Evolutionary conservation across 2,329 filamentous ascomycete species (phyloP).

Genomic region (Colletotrichum destructivum): DNA sequence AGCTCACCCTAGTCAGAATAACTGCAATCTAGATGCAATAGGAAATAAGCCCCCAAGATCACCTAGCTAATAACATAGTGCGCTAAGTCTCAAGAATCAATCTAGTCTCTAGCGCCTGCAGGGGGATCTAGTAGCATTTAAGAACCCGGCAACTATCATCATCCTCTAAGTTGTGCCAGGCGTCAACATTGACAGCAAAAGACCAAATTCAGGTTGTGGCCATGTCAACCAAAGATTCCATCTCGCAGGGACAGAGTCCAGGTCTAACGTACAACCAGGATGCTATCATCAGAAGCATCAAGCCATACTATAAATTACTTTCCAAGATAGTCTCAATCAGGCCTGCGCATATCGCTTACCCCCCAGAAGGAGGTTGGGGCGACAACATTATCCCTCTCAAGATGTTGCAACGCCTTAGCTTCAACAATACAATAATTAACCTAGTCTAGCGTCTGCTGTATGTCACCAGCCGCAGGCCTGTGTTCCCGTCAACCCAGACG

Average conservation of each 20-base stretch:
- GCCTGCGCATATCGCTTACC: background rate
- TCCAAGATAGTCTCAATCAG: conserved; percentile 14
- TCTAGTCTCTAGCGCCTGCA: background rate
- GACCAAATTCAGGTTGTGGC: background rate
- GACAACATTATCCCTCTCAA: background rate
- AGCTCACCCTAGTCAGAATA: too few relatives aligned
- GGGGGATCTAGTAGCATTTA: background rate
- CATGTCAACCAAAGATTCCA: background rate
- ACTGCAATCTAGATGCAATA: too few relatives aligned
- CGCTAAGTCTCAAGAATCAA: conserved; percentile 1
- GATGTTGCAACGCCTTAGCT: too few relatives aligned
- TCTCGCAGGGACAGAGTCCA: background rate
- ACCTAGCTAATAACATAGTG: background rate
- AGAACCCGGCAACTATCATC: background rate
- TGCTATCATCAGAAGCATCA: conserved; percentile 8
- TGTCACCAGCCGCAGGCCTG: background rate
- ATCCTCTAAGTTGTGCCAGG: background rate
- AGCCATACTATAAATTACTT: conserved; percentile 18
- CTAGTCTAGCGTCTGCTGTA: background rate
- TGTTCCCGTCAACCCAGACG: conserved; percentile 1
- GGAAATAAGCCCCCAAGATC: background rate
- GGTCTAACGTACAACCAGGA: conserved; percentile 10
- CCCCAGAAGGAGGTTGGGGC: conserved; percentile 17
- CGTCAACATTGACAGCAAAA: background rate
- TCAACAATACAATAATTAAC: too few relatives aligned